Evolutionary conservation across 306 rosid genomes (phyloP), one percentile per base, ranked within the genome.

Genomic region (Sesbania bispinosa): DNA sequence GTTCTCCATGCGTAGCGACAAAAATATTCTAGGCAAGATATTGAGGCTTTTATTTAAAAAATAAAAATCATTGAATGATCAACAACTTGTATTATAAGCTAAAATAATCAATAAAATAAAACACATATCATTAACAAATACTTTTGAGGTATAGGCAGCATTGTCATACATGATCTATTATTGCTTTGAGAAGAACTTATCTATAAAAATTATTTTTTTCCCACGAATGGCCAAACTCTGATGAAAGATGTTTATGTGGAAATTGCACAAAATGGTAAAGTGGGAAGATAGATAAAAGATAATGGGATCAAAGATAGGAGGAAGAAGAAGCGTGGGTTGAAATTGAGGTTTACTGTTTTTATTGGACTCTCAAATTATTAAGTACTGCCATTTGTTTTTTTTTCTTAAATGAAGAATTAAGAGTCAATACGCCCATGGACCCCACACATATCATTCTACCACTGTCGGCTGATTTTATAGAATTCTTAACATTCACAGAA

Each of bases 391-490:
- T 73, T 32, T 46, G n/a, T n/a, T 7, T 15, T 26, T 11, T 26
- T 57, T 72, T n/a, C n/a, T n/a, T n/a, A n/a, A n/a, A n/a, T n/a
- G n/a, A n/a, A n/a, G n/a, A n/a, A n/a, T n/a, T 32, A 2, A 32
- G 71, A 54, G 66, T 74, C 36, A 58, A 74, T 35, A 42, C 47
- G 13, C 41, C 10, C 20, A n/a, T 69, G 62, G 67, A 67, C 47
- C 52, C 77, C 80, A 70, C 77, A 21, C 36, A 43, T n/a, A n/a
- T 41, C 52, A 51, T 67, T 63, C 51, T 64, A 70, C 72, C 20
- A 33, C 42, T 79, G 87, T 83, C 84, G 77, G 84, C 54, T 70
- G 68, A 71, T 75, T 66, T 50, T 51, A 6, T 52, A 57, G 52
- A 39, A 36, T 70, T n/a, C 76, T 41, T 63, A 20, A 74, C 42